These are phyloP conservation scores for Chaetomium olivaceum DNA, from an alignment of 2,329 filamentous ascomycete species.

Conservation along the genomic window DNA sequence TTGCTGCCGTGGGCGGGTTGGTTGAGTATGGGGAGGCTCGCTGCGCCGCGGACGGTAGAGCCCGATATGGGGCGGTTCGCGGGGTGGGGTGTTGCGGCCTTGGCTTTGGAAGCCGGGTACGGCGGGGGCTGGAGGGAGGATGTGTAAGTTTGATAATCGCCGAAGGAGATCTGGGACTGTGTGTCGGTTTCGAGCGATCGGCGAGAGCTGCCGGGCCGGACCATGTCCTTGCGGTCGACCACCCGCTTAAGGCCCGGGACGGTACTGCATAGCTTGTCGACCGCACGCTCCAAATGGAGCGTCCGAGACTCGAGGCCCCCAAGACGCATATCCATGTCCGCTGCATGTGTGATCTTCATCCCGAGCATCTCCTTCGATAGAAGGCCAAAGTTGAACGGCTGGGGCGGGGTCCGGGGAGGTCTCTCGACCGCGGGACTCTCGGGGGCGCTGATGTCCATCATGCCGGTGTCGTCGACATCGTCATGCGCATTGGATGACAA, in stretches of 20 bases:
- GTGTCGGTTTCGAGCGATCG: slow-evolving; percentile 42
- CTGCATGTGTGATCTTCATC: slow-evolving; percentile 60
- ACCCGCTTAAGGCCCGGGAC: slow-evolving; percentile 43
- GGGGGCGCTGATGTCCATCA: slow-evolving; percentile 37
- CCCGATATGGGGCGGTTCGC: slow-evolving; percentile 45
- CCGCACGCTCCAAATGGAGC: slow-evolving; percentile 54
- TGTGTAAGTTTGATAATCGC: slow-evolving; percentile 47
- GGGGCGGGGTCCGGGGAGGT: slow-evolving; percentile 43
- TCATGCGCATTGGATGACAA: slow-evolving; percentile 45
- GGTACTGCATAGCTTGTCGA: slow-evolving; percentile 52
- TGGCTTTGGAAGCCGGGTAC: slow-evolving; percentile 36
- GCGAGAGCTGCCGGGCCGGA: slow-evolving; percentile 41
- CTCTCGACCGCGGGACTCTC: slow-evolving; percentile 38
- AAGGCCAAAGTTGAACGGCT: slow-evolving; percentile 58
- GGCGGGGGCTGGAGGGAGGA: slow-evolving; percentile 45
- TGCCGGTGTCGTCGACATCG: slow-evolving; percentile 37
- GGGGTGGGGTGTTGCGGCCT: slow-evolving; percentile 30
- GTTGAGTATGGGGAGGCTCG: slow-evolving; percentile 47
- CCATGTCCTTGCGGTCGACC: slow-evolving; percentile 34
- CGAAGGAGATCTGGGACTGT: slow-evolving; percentile 47
- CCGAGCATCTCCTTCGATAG: slow-evolving; percentile 51
- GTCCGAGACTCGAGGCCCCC: slow-evolving; percentile 53
- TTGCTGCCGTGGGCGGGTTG: slow-evolving; percentile 27
- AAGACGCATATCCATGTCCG: slow-evolving; percentile 56
- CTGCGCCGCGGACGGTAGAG: slow-evolving; percentile 50